Base-by-base conservation (phyloP, 2,329 filamentous ascomycete genomes). In the Aspergillus sp. region DNA sequence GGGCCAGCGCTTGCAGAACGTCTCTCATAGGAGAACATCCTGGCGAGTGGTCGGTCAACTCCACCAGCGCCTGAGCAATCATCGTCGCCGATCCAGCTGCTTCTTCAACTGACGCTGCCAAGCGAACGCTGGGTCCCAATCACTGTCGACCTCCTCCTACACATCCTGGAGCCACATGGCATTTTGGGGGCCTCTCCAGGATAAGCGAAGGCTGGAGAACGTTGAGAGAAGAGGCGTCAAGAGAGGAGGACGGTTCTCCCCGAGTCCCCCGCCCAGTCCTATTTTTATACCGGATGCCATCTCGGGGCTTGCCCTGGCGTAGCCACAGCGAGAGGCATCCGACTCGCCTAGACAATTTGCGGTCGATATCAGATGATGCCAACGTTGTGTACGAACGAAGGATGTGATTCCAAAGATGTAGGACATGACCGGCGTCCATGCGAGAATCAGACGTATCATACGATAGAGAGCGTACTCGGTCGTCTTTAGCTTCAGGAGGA, bases 1-100 rank as follows among this genome's bases (percentile, higher is more conserved):
- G 61, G 43, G 58, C 45, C 45, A 57, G 67, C 67, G 67, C 65
- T 64, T 70, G 63, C 61, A 69, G 58, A 58, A 57, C 52, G 40
- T 19, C 23, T 59, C 17, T 58, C 17, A 70, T 69, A 65, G 64
- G 67, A 42, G 47, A 25, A 7, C 17, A 17, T 14, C 43, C 9
- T 23, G 14, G 23, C 23, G 49, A 54, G 53, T 49, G 56, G 52
- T 53, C 29, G 51, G 49, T 3, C 17, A 32, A 51, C 53, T 52
- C 57, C 55, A 59, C 57, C 21, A 13, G 38, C 21, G 17, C 17
- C 21, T 21, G 40, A 47, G 49, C 58, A 52, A 62, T 62, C 58
- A 60, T 32, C 32, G 36, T 21, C 36, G 19, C 25, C 20, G 23
- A 45, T 48, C 31, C 25, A 31, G 41, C 34, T 48, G 34, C 40